Conservation (phyloP, 768 basidiomycete species). For the Coprinellus micaceus region DNA sequence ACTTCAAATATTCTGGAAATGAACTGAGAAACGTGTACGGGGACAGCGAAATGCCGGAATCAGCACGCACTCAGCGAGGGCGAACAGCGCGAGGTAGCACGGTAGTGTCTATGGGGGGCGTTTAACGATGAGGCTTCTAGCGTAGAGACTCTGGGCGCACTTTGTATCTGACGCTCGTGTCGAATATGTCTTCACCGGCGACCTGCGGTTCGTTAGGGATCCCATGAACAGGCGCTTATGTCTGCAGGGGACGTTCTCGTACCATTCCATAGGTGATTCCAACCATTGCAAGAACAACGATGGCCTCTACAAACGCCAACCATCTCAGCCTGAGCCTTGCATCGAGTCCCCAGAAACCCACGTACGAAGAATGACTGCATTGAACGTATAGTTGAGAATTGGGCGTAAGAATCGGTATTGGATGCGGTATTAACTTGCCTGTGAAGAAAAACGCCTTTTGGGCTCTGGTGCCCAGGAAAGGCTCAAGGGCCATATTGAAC, state of each 20-base stretch:
- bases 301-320: slow-evolving; percentile 50
- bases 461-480: slow-evolving; percentile 66
- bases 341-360: slow-evolving; percentile 26
- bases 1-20: slow-evolving; percentile 69
- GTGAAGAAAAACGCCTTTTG: slow-evolving; percentile 70
- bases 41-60: background rate
- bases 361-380: slow-evolving; percentile 49
- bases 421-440: slow-evolving; percentile 44
- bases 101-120: slow-evolving; percentile 56
- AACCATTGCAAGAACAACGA: slow-evolving; percentile 73
- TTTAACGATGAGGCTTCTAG: no score
- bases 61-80: slow-evolving; percentile 66
- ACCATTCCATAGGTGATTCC: slow-evolving; percentile 66
- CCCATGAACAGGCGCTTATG: background rate
- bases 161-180: slow-evolving; percentile 44
- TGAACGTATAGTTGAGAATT: no score
- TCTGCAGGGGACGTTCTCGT: slow-evolving; percentile 19
- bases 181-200: slow-evolving; percentile 43
- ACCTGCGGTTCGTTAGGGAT: slow-evolving; percentile 37
- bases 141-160: slow-evolving; percentile 29
- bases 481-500: slow-evolving; percentile 62
- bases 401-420: no score
- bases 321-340: background rate
- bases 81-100: slow-evolving; percentile 82
- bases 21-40: slow-evolving; percentile 3